Evolutionary conservation across 352 stramenopile species (phyloP), one percentile per base, ranked within the genome.

Genomic region (Phytophthora sojae): DNA sequence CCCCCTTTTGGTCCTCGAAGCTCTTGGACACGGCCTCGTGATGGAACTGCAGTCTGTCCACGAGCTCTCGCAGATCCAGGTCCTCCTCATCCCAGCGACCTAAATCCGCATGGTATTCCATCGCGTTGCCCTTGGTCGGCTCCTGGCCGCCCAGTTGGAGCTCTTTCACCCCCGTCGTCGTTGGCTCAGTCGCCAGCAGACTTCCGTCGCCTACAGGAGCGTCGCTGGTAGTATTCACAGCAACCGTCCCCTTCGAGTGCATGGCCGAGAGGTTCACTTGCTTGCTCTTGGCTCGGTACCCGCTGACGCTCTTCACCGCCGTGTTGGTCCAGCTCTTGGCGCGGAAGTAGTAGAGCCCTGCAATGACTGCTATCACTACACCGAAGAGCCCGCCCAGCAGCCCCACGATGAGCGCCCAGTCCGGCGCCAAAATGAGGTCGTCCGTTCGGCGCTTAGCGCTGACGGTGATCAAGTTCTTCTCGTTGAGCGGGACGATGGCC

Each of bases 381-480:
- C 79, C 86, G 15, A 97, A 81, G 3, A 98, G 69, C 0, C 89
- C 92, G 4, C 81, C 79, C 0, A 98, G 67, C 1, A 98, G 55
- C 0, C 88, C 88, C 0, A 85, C 64, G 32, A 98, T 92, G 3
- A 98, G 77, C 0, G 67, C 74, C 93, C 93, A 98, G 69, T 98
- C 88, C 4, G 92, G 91, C n/a, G 88, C 86, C 26, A 97, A 76
- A 15, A 98, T 95, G 49, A 97, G 80, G 21, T 94, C 85, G 37
- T 92, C 77, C 3, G 77, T 88, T 19, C 88, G 78, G 0, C 86
- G 82, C 70, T 94, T 96, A 11, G 85, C 90, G 39, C 88, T 95
- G 5, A 96, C 80, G 0, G 81, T 68, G 57, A 97, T 95, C 11
- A 98, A 70, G 56, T 97, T 97, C 67, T 90, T 90, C 57, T 95